Evolutionary conservation across 108 stramenopile species (phyloP).

Genomic region (Hondaea fermentalgiana): DNA sequence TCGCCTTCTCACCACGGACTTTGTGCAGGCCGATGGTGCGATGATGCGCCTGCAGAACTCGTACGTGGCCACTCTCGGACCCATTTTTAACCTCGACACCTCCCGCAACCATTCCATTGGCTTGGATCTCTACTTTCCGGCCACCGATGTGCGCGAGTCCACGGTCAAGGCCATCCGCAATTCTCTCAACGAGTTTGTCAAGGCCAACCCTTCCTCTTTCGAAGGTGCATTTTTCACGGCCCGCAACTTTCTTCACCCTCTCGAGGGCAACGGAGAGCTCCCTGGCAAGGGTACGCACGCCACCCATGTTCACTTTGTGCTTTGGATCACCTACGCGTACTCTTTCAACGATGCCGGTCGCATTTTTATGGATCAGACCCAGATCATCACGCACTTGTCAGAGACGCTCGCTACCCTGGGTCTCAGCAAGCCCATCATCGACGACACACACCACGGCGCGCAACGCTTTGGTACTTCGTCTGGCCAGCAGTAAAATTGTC

Average conservation of each 20-base stretch:
- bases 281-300: background rate
- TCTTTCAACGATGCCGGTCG: background rate
- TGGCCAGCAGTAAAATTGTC: too few relatives aligned
- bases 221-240: background rate
- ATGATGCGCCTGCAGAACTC: background rate
- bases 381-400: background rate
- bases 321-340: background rate
- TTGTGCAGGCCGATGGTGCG: background rate
- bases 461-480: too few relatives aligned
- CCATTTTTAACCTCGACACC: background rate
- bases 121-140: background rate
- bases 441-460: background rate
- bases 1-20: constrained; percentile 8
- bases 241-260: background rate
- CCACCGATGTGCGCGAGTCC: background rate
- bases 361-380: background rate
- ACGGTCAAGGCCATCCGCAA: background rate
- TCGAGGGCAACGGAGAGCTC: background rate
- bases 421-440: background rate
- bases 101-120: background rate
- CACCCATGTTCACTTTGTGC: background rate
- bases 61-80: background rate
- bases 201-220: background rate
- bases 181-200: background rate
- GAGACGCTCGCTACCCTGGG: background rate